A percentile compares a stretch with the other conserved stretches of the same genome.
These are phyloP conservation scores for Hippophae tibetana DNA, from an alignment of 306 rosid genomes.

Conservation along the genomic window DNA sequence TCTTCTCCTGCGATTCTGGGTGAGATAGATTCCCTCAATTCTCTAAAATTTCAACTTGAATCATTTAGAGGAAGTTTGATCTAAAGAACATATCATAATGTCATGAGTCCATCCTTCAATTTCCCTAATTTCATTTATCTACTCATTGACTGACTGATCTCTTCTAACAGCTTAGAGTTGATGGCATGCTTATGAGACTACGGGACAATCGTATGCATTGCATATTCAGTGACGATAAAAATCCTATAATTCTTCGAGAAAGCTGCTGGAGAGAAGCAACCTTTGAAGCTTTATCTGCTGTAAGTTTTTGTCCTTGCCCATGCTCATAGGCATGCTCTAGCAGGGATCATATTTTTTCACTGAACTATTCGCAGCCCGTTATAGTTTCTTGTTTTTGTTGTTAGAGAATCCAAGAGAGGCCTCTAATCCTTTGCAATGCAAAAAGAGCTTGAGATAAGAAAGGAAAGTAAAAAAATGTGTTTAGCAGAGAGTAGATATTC, in stretches of 20 bases:
- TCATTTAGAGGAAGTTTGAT: neutral
- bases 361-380: too few species aligned
- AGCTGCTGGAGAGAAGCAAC: slow-evolving; percentile 95
- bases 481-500: neutral
- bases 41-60: slow-evolving; percentile 1
- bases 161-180: slow-evolving; percentile 83
- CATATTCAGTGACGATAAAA: slow-evolving; percentile 44
- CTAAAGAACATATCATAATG: neutral
- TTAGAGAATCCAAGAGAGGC: too few species aligned
- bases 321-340: slow-evolving; percentile 4
- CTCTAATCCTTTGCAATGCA: too few species aligned
- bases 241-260: slow-evolving; percentile 68
- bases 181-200: slow-evolving; percentile 86
- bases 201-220: slow-evolving; percentile 95
- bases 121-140: neutral
- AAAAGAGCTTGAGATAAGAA: neutral
- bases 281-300: slow-evolving; percentile 66
- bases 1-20: slow-evolving; percentile 95
- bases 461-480: neutral
- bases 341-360: neutral
- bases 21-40: slow-evolving; percentile 34
- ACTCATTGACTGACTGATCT: slow-evolving; percentile 14
- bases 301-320: slow-evolving; percentile 30
- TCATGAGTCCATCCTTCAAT: neutral
- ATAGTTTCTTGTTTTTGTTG: too few species aligned